Evolutionary conservation across 345 rosid species (phyloP).

Genomic region (Hibiscus trionum): DNA sequence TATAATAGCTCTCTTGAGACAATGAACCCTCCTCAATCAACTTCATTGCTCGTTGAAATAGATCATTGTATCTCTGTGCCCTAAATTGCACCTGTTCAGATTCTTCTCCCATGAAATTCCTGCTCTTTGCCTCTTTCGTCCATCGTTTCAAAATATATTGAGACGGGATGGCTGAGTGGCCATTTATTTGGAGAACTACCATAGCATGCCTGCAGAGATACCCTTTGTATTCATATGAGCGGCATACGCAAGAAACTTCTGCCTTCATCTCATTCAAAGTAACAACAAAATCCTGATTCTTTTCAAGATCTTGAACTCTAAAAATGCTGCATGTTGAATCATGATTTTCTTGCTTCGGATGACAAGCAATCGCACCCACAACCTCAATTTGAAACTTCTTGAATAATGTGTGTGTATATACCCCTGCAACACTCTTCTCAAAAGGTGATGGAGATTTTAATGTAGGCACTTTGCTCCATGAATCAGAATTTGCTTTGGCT

Average conservation of each 20-base stretch:
- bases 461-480: slow-evolving; percentile 55
- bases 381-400: slow-evolving; percentile 60
- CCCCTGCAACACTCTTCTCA: slow-evolving; percentile 56
- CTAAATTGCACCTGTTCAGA: slow-evolving; percentile 48
- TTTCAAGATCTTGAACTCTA: slow-evolving; percentile 58
- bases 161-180: slow-evolving; percentile 44
- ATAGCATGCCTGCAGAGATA: slow-evolving; percentile 62
- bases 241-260: slow-evolving; percentile 56
- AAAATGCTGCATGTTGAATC: slow-evolving; percentile 37
- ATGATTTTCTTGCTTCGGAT: slow-evolving; percentile 51
- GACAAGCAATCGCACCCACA: slow-evolving; percentile 59
- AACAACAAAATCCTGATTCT: slow-evolving; percentile 44
- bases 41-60: slow-evolving; percentile 44
- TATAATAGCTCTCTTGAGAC: slow-evolving; percentile 55
- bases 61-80: slow-evolving; percentile 45
- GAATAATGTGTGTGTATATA: slow-evolving; percentile 57
- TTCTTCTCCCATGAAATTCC: slow-evolving; percentile 32
- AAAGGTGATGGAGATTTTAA: slow-evolving; percentile 66
- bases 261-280: slow-evolving; percentile 42
- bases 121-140: slow-evolving; percentile 64
- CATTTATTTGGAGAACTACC: slow-evolving; percentile 60
- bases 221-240: slow-evolving; percentile 54
- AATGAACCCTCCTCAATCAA: slow-evolving; percentile 55
- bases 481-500: slow-evolving; percentile 62
- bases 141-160: slow-evolving; percentile 59